Base-by-base conservation (phyloP, 176 grass and related monocot genomes). In the Leersia perrieri region DNA sequence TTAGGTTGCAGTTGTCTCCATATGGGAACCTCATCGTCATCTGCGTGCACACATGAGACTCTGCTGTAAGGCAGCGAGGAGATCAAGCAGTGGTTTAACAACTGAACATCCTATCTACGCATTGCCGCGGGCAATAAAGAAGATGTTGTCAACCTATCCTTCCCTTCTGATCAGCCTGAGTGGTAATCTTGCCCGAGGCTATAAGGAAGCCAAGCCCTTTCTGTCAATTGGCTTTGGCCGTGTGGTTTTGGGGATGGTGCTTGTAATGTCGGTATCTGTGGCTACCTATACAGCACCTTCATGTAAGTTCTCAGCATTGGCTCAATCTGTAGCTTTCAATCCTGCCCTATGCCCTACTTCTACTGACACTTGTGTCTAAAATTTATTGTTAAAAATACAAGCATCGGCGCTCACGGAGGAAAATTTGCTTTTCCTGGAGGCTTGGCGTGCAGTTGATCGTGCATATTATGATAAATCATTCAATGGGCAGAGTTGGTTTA, bases 401-500 rank as follows among this genome's bases (percentile, higher is more conserved):
- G 89, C 81, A 82, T 86, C 33, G 32, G 96, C 96, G 9, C 88
- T 99, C 34, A 99, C 96, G 36, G 92, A 99, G 58, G 92, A 99
- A 75, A 99, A 99, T 79, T 83, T 93, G 55, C 87, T 98, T 84
- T 98, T 98, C 66, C 83, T 99, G 76, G 96, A 99, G 79, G 96
- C 96, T 69, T 99, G 96, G 96, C 91, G 88, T 9, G 90, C 90
- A 49, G 86, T 99, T 40, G 96, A 99, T 49, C 90, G 90, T 31
- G 90, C 92, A 16, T 99, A 95, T 73, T 94, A 91, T 64, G 96
- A 99, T 68, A 99, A 99, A 88, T 89, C 88, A 11, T 99, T 99
- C 84, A 99, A 99, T 18, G 90, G 96, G 3, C 96, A 95, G 83
- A 95, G 92, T 82, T 99, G 96, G 92, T 99, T 99, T 57, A 85